phyloP scores from a whole-genome alignment of 2,329 filamentous ascomycete genomes.

The Neofusicoccum parvum region DNA sequence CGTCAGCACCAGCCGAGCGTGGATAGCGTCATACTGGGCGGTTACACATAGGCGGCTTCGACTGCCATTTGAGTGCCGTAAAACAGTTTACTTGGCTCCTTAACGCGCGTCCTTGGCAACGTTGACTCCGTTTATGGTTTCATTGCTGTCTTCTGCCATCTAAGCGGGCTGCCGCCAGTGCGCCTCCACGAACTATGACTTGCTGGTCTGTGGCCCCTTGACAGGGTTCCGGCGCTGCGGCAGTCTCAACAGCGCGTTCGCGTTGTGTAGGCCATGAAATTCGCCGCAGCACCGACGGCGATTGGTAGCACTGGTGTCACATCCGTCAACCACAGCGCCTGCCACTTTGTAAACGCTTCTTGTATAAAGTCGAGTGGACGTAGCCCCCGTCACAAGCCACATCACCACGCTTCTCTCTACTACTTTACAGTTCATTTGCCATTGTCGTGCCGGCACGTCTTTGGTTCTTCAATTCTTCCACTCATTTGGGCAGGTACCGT shows the following conservation, averaged over 20 bases:
- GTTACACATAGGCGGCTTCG: neutral
- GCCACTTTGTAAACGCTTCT: neutral
- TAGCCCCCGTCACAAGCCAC: neutral
- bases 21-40: neutral
- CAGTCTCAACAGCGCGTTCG: neutral
- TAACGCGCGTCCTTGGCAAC: neutral
- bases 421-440: neutral
- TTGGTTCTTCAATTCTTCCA: neutral
- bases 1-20: neutral
- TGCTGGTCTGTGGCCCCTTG: neutral
- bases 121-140: neutral
- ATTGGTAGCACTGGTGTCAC: neutral
- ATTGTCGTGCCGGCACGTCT: neutral
- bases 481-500: neutral
- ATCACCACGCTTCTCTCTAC: too few species aligned
- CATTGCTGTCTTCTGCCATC: neutral
- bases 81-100: neutral
- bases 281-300: neutral
- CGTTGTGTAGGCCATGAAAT: neutral
- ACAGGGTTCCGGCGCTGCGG: neutral
- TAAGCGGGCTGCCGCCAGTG: neutral
- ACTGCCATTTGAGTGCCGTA: neutral
- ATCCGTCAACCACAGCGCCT: neutral
- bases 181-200: neutral
- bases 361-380: neutral